A percentile compares a stretch with the other conserved stretches of the same genome.
phyloP scores from a whole-genome alignment of 1,139 yeast species.

The Hemisphaericaspora xylofermentans region DNA sequence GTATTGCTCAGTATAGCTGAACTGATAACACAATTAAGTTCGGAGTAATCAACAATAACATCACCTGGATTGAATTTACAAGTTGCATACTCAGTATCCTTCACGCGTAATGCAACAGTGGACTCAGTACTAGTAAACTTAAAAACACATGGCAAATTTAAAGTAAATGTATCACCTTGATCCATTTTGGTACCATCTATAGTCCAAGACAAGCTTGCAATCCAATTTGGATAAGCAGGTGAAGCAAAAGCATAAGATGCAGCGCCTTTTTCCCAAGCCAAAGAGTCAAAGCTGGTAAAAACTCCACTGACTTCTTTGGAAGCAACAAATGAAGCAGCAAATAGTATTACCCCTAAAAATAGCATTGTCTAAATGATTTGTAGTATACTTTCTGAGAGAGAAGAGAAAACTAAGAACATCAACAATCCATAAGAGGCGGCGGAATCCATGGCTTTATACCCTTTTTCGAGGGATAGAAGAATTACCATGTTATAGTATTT shows the following conservation, averaged over 20 bases:
- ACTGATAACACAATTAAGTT: constrained; percentile 25
- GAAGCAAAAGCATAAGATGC: constrained; percentile 6
- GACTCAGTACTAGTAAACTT: constrained; percentile 23
- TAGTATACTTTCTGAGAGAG: too few relatives aligned
- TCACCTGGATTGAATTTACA: constrained; percentile 27
- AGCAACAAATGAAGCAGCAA: background rate
- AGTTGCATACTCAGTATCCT: constrained; percentile 23
- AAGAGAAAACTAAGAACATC: too few relatives aligned
- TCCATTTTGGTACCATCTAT: constrained; percentile 19
- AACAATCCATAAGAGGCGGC: too few relatives aligned
- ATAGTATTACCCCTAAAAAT: background rate
- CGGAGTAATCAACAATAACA: constrained; percentile 22
- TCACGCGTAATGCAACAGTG: constrained; percentile 19
- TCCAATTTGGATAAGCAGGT: constrained; percentile 26
- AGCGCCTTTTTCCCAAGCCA: constrained; percentile 12
- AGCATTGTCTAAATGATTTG: too few relatives aligned
- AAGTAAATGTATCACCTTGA: constrained; percentile 34
- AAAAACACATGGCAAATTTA: constrained; percentile 31
- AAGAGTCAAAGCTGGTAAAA: constrained; percentile 19
- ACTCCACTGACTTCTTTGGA: constrained; percentile 18
- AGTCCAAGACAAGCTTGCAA: constrained; percentile 25
- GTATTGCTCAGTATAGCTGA: constrained; percentile 13
- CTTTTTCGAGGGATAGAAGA: too few relatives aligned
- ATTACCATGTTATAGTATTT: too few relatives aligned
- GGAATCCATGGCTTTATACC: too few relatives aligned